These are phyloP conservation scores for Suillus sp. DNA, from an alignment of 768 basidiomycete genomes.

Conservation along the genomic window DNA sequence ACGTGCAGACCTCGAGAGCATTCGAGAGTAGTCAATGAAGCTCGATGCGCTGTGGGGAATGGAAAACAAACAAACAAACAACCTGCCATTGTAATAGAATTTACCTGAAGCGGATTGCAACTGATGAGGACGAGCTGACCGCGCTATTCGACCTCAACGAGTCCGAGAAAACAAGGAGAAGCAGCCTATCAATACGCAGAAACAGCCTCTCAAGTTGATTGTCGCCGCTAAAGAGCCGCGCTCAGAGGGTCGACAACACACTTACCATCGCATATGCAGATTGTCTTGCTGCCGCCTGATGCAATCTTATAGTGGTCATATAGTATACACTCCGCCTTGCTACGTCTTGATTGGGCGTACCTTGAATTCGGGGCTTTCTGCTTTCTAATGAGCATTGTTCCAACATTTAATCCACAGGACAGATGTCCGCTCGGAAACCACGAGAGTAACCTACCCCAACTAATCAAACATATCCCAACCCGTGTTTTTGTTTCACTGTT, in stretches of 20 bases:
- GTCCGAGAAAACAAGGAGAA: not conserved
- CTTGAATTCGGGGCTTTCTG: not conserved
- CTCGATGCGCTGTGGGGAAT: conserved; percentile 4
- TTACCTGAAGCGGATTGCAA: not conserved
- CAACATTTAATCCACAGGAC: not conserved
- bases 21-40: conserved; percentile 12
- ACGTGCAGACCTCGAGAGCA: conserved; percentile 21
- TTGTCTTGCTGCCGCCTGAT: not conserved
- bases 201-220: not conserved
- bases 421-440: not conserved
- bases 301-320: not conserved
- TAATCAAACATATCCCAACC: not conserved
- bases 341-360: not conserved
- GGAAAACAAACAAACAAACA: not conserved
- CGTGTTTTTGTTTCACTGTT: not conserved
- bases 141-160: not conserved
- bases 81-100: not conserved
- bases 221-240: not conserved
- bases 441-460: not conserved
- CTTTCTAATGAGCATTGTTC: not conserved
- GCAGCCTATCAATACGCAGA: not conserved
- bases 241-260: not conserved
- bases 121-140: not conserved
- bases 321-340: not conserved
- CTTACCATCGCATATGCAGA: not conserved